Percentiles rank a stretch among this genome's conserved stretches.
Conservation (phyloP, 768 basidiomycete genomes). For the Amanita jacksonii region DNA sequence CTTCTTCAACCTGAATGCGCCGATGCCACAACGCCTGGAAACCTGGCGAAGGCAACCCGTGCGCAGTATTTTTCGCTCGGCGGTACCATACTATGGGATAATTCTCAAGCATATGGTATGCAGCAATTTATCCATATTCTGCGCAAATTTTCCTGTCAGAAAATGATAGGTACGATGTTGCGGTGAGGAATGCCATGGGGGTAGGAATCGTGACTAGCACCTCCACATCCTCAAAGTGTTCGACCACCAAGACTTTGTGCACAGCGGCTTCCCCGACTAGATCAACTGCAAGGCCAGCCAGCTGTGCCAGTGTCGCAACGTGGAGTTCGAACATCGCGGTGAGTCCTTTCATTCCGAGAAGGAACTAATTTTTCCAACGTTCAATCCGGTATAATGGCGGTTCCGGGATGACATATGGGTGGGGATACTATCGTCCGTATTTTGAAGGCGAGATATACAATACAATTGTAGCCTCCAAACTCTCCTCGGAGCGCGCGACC, state of each 20-base stretch:
- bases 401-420: conserved; percentile 30
- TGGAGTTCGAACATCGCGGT: conserved; percentile 32
- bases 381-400: conserved; percentile 30
- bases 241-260: conserved; percentile 8
- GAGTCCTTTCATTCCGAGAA: conserved; percentile 12
- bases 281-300: conserved; percentile 14
- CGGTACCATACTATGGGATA: conserved; percentile 37
- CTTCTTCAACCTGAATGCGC: conserved; percentile 43
- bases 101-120: conserved; percentile 29
- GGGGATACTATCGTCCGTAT: conserved; percentile 9
- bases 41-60: conserved; percentile 29
- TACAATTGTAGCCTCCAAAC: too few species aligned
- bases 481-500: too few species aligned
- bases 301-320: conserved; percentile 32
- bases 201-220: conserved; percentile 15
- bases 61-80: conserved; percentile 44
- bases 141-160: not conserved
- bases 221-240: conserved; percentile 14
- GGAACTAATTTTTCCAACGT: not conserved
- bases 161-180: conserved; percentile 33
- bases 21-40: conserved; percentile 29
- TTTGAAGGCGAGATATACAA: not conserved
- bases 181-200: conserved; percentile 31
- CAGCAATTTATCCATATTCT: not conserved
- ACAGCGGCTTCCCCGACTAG: conserved; percentile 10